Percentiles rank a stretch among this genome's conserved stretches.
phyloP scores from a whole-genome alignment of 345 rosid genomes.

The Ricinus communis region DNA sequence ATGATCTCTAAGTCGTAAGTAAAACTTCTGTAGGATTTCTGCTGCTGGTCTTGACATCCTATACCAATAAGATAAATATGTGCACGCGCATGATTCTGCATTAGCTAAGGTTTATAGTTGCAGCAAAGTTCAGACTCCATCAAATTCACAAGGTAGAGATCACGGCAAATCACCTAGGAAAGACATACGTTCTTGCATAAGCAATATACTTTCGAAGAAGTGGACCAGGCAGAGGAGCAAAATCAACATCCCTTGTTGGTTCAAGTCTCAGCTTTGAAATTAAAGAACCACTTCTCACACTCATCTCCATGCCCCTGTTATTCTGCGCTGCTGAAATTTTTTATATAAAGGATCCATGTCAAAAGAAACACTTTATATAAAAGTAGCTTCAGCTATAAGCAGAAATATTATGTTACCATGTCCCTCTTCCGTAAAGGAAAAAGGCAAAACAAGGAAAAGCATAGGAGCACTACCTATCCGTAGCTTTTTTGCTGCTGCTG shows the following conservation, averaged over 20 bases:
- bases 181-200: constrained; percentile 76
- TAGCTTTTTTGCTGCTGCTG: constrained; percentile 49
- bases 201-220: constrained; percentile 91
- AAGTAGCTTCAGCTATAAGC: not conserved
- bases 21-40: constrained; percentile 80
- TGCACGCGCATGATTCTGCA: not conserved
- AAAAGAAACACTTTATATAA: constrained; percentile 7
- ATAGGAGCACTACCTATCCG: constrained; percentile 40
- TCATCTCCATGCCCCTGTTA: constrained; percentile 38
- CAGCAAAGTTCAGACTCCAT: not conserved
- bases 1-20: constrained; percentile 80
- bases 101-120: not conserved
- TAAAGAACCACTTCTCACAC: constrained; percentile 55
- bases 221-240: constrained; percentile 75
- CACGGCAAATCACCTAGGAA: constrained; percentile 67
- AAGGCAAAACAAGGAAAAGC: not conserved
- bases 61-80: constrained; percentile 17
- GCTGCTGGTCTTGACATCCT: constrained; percentile 94
- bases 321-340: constrained; percentile 44
- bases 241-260: constrained; percentile 63
- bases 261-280: constrained; percentile 77
- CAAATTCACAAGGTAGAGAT: constrained; percentile 9
- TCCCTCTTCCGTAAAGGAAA: not conserved
- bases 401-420: not conserved
- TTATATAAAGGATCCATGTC: constrained; percentile 19